phyloP scores from a whole-genome alignment of 768 basidiomycete genomes.

The Tubosaeta brunneosetosa region DNA sequence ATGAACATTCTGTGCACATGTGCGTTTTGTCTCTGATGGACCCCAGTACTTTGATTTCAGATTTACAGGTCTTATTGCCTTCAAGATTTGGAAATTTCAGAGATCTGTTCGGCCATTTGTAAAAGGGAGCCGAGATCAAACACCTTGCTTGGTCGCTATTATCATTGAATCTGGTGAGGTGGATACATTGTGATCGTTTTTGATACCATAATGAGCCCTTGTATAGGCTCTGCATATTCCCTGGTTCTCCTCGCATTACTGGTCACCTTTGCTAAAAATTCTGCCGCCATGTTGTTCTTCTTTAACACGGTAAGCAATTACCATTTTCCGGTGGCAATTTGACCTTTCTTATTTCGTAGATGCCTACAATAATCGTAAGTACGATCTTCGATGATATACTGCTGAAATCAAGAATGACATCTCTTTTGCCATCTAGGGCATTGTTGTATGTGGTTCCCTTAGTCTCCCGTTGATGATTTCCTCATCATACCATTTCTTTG shows the following conservation, averaged over 20 bases:
- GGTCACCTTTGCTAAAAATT: not conserved
- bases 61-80: not conserved
- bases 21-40: not conserved
- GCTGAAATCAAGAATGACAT: no score
- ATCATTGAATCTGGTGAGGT: not conserved
- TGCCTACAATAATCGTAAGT: conserved; percentile 10
- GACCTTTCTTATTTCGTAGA: not conserved
- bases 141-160: not conserved
- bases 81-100: not conserved
- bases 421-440: conserved; percentile 4
- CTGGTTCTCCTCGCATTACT: conserved; percentile 14
- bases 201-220: not conserved
- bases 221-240: not conserved
- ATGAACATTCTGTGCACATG: not conserved
- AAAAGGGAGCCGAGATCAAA: not conserved
- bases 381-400: not conserved
- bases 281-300: conserved; percentile 3
- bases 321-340: not conserved
- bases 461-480: not conserved
- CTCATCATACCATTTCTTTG: no score
- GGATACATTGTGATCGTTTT: not conserved
- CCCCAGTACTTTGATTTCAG: not conserved
- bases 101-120: not conserved
- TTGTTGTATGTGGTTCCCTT: conserved; percentile 12
- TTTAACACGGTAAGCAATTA: conserved; percentile 9